Percentiles rank a stretch among this genome's conserved stretches.
phyloP scores from a whole-genome alignment of 2,329 filamentous ascomycete species.

The Lachnellula cervina region DNA sequence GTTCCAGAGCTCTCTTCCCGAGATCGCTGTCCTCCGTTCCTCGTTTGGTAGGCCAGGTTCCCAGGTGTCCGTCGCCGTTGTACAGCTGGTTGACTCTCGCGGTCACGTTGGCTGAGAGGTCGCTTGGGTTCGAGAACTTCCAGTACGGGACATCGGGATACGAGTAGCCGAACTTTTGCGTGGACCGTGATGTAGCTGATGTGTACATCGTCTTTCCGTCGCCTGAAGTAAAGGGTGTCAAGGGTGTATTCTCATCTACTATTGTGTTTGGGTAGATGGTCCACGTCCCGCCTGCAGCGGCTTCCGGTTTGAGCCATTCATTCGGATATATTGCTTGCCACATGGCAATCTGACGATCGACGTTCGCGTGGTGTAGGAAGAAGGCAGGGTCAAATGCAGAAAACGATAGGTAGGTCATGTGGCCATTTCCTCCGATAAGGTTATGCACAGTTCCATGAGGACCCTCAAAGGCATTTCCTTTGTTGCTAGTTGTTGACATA shows the following conservation, averaged over 20 bases:
- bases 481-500: constrained; percentile 35
- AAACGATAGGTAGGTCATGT: constrained; percentile 37
- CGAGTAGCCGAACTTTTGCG: constrained; percentile 1
- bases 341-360: constrained; percentile 53
- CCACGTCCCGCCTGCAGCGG: constrained; percentile 29
- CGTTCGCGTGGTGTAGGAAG: constrained; percentile 42
- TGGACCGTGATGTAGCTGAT: background rate
- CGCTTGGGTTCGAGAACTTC: constrained; percentile 41
- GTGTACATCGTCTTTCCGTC: constrained; percentile 44
- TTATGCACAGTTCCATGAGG: constrained; percentile 39
- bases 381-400: constrained; percentile 42
- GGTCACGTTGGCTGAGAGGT: constrained; percentile 56
- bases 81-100: constrained; percentile 53
- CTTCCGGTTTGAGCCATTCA: constrained; percentile 27
- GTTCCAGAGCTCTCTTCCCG: background rate
- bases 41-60: background rate
- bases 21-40: background rate
- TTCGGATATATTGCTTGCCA: constrained; percentile 39
- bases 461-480: constrained; percentile 37
- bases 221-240: constrained; percentile 37
- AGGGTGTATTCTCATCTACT: constrained; percentile 37
- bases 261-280: constrained; percentile 22
- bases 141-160: constrained; percentile 34
- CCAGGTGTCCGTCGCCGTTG: constrained; percentile 1
- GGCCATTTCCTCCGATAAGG: constrained; percentile 28